Evolutionary conservation across 202 grass and related monocot genomes (phyloP).

Genomic region (Setaria viridis): DNA sequence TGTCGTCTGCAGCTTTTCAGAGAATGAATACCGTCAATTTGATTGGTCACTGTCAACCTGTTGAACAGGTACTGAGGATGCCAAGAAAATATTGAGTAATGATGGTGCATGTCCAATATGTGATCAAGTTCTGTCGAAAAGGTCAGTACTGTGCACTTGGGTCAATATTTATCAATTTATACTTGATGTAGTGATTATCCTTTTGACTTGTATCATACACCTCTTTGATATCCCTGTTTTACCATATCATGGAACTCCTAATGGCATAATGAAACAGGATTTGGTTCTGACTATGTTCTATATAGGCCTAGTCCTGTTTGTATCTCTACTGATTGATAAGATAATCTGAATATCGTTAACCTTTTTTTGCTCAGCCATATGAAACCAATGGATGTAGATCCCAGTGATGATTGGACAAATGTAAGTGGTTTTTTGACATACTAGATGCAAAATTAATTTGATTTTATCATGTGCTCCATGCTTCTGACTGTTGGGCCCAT

Average conservation of each 20-base stretch:
- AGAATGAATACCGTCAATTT: slow-evolving; percentile 28
- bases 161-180: not conserved
- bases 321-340: not conserved
- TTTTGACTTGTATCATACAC: not conserved
- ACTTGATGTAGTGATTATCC: not conserved
- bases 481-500: slow-evolving; percentile 38
- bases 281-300: not conserved
- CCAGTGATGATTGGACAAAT: slow-evolving; percentile 91
- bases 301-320: not conserved
- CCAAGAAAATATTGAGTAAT: slow-evolving; percentile 80
- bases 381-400: slow-evolving; percentile 77
- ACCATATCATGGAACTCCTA: not conserved
- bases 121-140: slow-evolving; percentile 96
- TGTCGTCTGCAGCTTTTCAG: not conserved
- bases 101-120: slow-evolving; percentile 90
- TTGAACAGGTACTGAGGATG: slow-evolving; percentile 78
- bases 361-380: slow-evolving; percentile 68
- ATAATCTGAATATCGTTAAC: not conserved
- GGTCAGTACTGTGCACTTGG: slow-evolving; percentile 43
- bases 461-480: slow-evolving; percentile 15
- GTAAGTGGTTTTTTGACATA: slow-evolving; percentile 53
- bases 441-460: not conserved
- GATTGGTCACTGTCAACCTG: slow-evolving; percentile 34
- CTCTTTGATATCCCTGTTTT: not conserved
- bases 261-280: not conserved